Evolutionary conservation across 225 moss, liverwort and hornwort species (phyloP).

Genomic region (Anthoceros angustus): DNA sequence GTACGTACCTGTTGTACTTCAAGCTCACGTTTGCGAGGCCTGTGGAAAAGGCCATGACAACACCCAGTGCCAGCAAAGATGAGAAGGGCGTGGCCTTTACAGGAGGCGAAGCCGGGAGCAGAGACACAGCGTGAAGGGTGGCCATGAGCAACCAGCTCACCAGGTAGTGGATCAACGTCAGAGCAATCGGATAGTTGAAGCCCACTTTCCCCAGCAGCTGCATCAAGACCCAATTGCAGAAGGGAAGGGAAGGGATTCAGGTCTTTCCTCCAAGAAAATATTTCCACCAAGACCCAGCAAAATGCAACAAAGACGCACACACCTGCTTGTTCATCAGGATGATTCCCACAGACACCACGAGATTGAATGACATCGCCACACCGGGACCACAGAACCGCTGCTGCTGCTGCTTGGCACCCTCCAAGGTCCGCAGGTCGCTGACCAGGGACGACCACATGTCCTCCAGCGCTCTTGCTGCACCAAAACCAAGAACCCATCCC

Average conservation of each 20-base stretch:
- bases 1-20: conserved; percentile 8
- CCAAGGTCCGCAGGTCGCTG: conserved; percentile 5
- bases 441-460: conserved; percentile 2
- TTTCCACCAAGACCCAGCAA: not conserved
- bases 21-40: conserved; percentile 10
- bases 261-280: not conserved
- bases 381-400: conserved; percentile 8
- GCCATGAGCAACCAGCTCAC: conserved; percentile 10
- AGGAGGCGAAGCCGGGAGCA: conserved; percentile 8
- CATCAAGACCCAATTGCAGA: not conserved
- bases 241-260: not conserved
- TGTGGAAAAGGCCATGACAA: conserved; percentile 12
- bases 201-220: conserved; percentile 9
- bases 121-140: conserved; percentile 6
- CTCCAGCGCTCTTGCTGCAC: conserved; percentile 5
- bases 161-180: conserved; percentile 9
- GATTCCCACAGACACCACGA: conserved; percentile 8
- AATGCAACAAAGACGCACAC: not conserved
- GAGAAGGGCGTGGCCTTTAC: conserved; percentile 4
- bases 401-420: conserved; percentile 8
- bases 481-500: not conserved
- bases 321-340: conserved; percentile 11
- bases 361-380: conserved; percentile 8
- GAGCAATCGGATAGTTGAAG: conserved; percentile 10
- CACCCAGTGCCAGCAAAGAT: conserved; percentile 6